Base-by-base conservation (phyloP, 148 eudicot species). In the Rhododendron molle region DNA sequence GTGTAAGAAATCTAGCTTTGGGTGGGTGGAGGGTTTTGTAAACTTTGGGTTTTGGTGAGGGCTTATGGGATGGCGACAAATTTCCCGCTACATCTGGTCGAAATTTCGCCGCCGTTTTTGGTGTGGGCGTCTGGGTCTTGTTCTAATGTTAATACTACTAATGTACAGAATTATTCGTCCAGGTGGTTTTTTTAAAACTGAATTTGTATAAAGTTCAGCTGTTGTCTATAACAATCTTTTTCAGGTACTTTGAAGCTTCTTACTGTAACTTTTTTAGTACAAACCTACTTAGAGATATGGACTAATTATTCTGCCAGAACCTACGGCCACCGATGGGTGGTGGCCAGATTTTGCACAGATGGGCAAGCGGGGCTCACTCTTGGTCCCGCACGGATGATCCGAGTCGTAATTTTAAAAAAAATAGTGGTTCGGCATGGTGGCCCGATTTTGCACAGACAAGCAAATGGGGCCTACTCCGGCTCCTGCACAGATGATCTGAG, bases 391-490 rank as follows among this genome's bases (percentile, higher is more conserved):
- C 6, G 6, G 7, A 38, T 38, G 43, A 38, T 38, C 0, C 0
- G 6, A 38, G 5, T 0, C 0, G 6, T 38, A 38, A 5, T 38
- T 38, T 38, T 0, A 32, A 32, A 32, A 32, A 32, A 32, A 5
- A 5, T n/a, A n/a, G n/a, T n/a, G n/a, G n/a, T n/a, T n/a, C n/a
- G n/a, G n/a, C n/a, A n/a, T 40, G 44, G 44, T 40, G 44, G 44
- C 44, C 44, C 0, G 1, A 40, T 40, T 40, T 40, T 40, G 44
- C 7, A 40, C 1, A 40, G 44, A 40, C 8, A 7, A 7, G 44
- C 44, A 40, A 40, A 7, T 0, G 44, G 1, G 7, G 44, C 0
- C 8, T 1, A 5, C 1, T 40, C 0, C 7, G 7, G 44, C 1
- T 40, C 6, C 1, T 1, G 44, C 44, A 40, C 8, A 1, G 7